Evolutionary conservation across 306 rosid species (phyloP), one percentile per base, ranked within the genome.

Genomic region (Sicyos baderoa): DNA sequence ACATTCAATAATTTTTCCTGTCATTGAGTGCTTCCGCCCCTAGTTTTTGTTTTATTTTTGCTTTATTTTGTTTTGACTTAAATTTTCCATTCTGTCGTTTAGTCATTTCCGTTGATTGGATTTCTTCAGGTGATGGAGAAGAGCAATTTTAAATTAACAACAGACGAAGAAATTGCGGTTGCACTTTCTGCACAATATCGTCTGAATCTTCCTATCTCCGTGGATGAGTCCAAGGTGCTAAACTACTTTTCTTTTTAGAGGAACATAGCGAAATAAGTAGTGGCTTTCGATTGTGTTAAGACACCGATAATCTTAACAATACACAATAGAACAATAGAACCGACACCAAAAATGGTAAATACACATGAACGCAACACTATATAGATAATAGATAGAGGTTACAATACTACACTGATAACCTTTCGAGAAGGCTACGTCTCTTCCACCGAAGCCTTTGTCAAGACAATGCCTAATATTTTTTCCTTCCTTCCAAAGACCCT

Each of bases 161-260:
- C 84, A 70, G 85, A 82, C 4, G 93, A 87, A 29, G 98, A 92
- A 74, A 78, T 89, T 67, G 95, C 89, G 55, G 83, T 92, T 76
- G 96, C 98, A 54, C 84, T 59, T 65, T 86, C 93, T 0, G 96
- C 91, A 74, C 88, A 89, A 81, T 92, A 87, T 86, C 98, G 84
- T 80, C 76, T 92, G 32, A 84, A 89, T 79, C 98, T 92, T 86
- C 95, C 96, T 58, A 92, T 92, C 48, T 79, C 80, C 18, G 95
- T 92, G 66, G 95, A 92, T 71, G 95, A 86, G 40, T 82, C 92
- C 77, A 89, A 89, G 96, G 96, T 91, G 76, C 75, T 35, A 57
- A 37, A 50, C 55, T 76, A 76, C 72, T 51, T 29, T 29, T 29
- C 71, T 16, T 56, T 47, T 44, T 58, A 2, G 7, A 64, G 70